phyloP scores from a whole-genome alignment of 169 alveolate species.

The Theileria annulata region DNA sequence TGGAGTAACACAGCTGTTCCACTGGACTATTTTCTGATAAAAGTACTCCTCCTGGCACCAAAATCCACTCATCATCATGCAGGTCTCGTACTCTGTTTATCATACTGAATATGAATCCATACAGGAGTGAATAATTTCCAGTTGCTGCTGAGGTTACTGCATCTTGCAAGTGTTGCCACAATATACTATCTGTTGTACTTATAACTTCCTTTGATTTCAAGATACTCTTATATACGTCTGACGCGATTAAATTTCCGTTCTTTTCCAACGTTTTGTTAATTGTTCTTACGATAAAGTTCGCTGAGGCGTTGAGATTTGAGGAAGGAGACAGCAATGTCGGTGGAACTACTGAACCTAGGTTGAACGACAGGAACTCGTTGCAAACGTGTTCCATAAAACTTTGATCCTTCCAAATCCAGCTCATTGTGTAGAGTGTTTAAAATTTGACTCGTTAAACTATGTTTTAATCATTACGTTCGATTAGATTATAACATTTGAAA shows the following conservation, averaged over 20 bases:
- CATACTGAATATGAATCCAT: conserved; percentile 58
- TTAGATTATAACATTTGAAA: no score
- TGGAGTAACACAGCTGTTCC: conserved; percentile 48
- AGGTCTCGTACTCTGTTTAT: conserved; percentile 53
- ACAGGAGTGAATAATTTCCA: conserved; percentile 53
- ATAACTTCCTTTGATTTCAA: conserved; percentile 58
- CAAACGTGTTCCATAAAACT: conserved; percentile 68
- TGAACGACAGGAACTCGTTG: conserved; percentile 60
- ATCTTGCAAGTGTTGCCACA: conserved; percentile 63
- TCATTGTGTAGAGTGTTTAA: conserved; percentile 13
- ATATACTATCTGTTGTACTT: conserved; percentile 47
- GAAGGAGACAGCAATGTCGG: conserved; percentile 47
- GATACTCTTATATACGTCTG: conserved; percentile 26
- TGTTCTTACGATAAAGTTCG: conserved; percentile 30
- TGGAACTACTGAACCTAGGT: conserved; percentile 60
- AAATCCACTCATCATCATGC: conserved; percentile 58
- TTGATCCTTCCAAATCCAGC: conserved; percentile 69
- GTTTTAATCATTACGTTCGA: no score
- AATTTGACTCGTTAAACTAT: no score
- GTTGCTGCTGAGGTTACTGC: conserved; percentile 33
- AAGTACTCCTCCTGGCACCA: conserved; percentile 57
- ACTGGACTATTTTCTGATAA: conserved; percentile 55
- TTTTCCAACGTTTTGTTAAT: conserved; percentile 57
- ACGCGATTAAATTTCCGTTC: conserved; percentile 44
- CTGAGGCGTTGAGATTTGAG: conserved; percentile 39